Evolutionary conservation across 164 flowering plant genomes (phyloP), one percentile per base, ranked within the genome.

Genomic region (Chloranthus sessilifolius): DNA sequence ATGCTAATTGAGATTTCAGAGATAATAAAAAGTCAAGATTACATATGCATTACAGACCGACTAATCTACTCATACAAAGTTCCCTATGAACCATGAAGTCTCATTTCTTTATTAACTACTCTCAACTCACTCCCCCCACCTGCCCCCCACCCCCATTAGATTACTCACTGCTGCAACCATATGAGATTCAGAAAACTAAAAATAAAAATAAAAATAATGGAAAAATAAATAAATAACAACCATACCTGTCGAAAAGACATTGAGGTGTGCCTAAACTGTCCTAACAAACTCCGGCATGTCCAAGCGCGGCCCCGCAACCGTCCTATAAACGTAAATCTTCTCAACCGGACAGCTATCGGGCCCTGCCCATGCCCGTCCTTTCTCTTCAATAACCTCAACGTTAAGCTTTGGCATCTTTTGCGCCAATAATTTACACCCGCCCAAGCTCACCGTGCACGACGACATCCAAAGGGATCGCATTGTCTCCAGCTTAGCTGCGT

Each of bases 401-500:
- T 85, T 88, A 35, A 88, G 75, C 66, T 75, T 63, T 3, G 74
- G 83, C 83, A 83, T 69, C 70, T 76, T 77, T 70, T 71, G 80
- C 38, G 79, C 90, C 37, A 88, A 74, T 50, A 75, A 53, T 62
- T 75, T 79, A 58, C 96, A 88, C 36, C 85, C 95, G 61, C 81
- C 85, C 24, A 47, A 78, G 66, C 80, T 88, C 57, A 88, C 88
- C 3, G 80, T 61, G 68, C 96, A 88, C 59, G 96, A 79, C 53
- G 96, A 88, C 95, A 88, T 88, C 96, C 96, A 88, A 85, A 88
- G 96, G 96, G 96, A 88, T 88, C 96, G 91, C 96, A 88, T 88
- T 83, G 94, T 83, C 85, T 88, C 91, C 68, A 85, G 81, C 79
- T 88, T 88, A 43, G 75, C 71, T 56, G 91, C 92, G 70, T 85